phyloP scores from a whole-genome alignment of 257 asterid genomes.

The Gentiana straminea region DNA sequence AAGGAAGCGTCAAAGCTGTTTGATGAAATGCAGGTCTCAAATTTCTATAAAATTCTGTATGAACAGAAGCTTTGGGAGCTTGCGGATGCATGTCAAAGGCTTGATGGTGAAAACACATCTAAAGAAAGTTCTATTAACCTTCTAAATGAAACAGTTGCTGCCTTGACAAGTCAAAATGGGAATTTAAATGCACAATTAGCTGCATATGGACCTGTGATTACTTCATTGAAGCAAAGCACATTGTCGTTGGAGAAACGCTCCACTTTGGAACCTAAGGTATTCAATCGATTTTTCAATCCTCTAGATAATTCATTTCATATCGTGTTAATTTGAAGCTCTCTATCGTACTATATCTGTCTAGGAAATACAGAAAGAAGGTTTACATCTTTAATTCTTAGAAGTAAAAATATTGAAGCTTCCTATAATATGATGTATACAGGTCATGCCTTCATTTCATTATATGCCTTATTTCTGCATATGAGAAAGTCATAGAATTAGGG shows the following conservation, averaged over 20 bases:
- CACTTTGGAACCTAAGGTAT: conserved; percentile 43
- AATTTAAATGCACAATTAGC: conserved; percentile 42
- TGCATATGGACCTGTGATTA: conserved; percentile 56
- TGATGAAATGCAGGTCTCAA: conserved; percentile 49
- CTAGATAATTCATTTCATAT: background rate
- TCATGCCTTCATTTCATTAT: too few relatives aligned
- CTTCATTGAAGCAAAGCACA: conserved; percentile 47
- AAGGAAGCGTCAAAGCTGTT: conserved; percentile 33
- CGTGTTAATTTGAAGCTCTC: background rate
- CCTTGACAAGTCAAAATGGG: conserved; percentile 30
- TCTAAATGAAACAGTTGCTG: conserved; percentile 21
- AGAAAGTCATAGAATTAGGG: too few relatives aligned
- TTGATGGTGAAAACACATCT: conserved; percentile 22
- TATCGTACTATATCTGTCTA: too few relatives aligned
- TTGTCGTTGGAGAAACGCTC: conserved; percentile 60
- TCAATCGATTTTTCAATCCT: conserved; percentile 2
- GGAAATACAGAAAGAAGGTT: too few relatives aligned
- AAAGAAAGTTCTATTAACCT: conserved; percentile 20
- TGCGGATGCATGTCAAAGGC: conserved; percentile 29
- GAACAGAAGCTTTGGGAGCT: conserved; percentile 76
- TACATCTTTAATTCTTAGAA: too few relatives aligned
- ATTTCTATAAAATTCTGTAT: conserved; percentile 41
- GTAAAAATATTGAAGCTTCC: too few relatives aligned
- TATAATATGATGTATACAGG: too few relatives aligned
- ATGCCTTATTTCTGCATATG: too few relatives aligned